Percentiles rank a stretch among this genome's conserved stretches.
Evolutionary conservation across 164 flowering plant genomes (phyloP).

Genomic region (Annona squamosa): DNA sequence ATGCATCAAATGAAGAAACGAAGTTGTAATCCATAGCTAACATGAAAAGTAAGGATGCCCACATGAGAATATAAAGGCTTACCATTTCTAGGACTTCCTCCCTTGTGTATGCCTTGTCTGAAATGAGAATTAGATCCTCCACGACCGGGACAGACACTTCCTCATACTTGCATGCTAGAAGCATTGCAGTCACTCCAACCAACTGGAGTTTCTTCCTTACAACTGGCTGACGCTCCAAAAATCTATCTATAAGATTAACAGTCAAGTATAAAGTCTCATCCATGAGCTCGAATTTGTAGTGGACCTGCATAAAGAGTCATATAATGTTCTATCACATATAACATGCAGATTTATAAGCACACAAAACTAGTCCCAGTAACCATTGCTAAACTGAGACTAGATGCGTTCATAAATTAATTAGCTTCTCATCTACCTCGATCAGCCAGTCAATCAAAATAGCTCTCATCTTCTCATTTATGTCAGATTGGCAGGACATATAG

Average conservation of each 20-base stretch:
- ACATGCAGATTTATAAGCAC: background rate
- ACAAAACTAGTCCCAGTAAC: too few species aligned
- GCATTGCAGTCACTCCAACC: constrained; percentile 87
- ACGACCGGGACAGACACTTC: constrained; percentile 88
- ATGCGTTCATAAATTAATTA: background rate
- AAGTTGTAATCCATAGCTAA: background rate
- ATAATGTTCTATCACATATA: background rate
- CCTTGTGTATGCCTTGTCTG: constrained; percentile 73
- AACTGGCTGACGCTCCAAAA: constrained; percentile 47
- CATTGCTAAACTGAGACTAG: background rate
- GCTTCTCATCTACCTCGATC: constrained; percentile 54
- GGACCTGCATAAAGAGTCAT: constrained; percentile 42
- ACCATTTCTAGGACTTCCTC: constrained; percentile 86
- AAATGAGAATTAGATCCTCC: constrained; percentile 70
- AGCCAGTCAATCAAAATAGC: constrained; percentile 89
- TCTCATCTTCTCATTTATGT: constrained; percentile 84
- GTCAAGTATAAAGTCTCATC: constrained; percentile 79
- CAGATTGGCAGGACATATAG: constrained; percentile 67
- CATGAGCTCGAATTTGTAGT: constrained; percentile 82
- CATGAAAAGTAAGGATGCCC: background rate
- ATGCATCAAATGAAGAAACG: background rate
- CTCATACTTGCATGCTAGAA: constrained; percentile 88
- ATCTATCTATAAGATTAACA: constrained; percentile 74
- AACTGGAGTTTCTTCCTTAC: constrained; percentile 79
- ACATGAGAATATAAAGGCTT: background rate